Percentiles rank a stretch among this genome's conserved stretches.
phyloP scores from a whole-genome alignment of 257 asterid species.

The Solanum appendiculatum region DNA sequence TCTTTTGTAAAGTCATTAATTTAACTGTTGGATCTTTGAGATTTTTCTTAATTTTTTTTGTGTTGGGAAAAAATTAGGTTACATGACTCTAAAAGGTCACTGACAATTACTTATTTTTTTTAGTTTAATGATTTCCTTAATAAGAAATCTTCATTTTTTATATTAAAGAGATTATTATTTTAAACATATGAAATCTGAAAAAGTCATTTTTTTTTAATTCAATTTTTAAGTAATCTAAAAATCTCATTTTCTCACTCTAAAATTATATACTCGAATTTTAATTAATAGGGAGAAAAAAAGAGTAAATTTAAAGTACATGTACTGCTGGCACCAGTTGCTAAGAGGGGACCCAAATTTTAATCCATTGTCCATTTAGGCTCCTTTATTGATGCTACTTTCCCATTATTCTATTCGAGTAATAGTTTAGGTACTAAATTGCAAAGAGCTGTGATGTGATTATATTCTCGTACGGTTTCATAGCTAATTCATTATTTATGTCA shows the following conservation, averaged over 20 bases:
- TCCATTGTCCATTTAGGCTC: background rate
- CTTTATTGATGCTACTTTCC: slow-evolving; percentile 6
- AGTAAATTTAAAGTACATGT: background rate
- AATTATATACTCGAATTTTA: slow-evolving; percentile 1
- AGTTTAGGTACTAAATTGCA: background rate
- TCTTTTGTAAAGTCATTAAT: background rate
- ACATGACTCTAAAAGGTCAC: background rate
- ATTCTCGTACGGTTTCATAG: background rate
- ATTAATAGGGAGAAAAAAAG: background rate
- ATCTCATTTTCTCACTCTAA: background rate
- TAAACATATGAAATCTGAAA: no score
- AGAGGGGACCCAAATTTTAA: slow-evolving; percentile 1
- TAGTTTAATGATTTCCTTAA: no score
- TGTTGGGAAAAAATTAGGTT: background rate
- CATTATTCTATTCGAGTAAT: background rate
- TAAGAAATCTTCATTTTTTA: background rate
- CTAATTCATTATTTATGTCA: background rate
- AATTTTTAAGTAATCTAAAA: no score
- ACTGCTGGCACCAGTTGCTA: slow-evolving; percentile 5
- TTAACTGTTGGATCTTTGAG: background rate
- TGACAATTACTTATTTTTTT: no score
- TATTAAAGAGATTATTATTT: background rate
- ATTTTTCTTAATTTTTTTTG: background rate
- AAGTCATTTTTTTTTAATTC: no score
- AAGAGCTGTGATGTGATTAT: background rate